A percentile compares a stretch with the other conserved stretches of the same genome.
Conservation (phyloP, 2,329 filamentous ascomycete species). For the Apiospora rasikravindrae region DNA sequence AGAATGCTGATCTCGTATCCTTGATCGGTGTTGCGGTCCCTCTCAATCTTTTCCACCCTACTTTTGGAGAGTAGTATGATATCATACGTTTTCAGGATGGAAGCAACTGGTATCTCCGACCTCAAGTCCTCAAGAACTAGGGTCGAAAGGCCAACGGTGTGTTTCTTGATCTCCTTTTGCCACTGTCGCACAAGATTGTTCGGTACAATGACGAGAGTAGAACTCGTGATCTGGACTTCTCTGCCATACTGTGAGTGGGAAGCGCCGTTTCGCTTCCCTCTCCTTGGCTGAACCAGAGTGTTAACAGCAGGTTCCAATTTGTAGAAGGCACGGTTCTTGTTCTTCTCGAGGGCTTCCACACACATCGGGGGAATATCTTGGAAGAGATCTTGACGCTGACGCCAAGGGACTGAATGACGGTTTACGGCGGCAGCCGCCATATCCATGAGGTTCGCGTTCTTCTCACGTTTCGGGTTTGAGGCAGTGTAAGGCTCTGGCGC, state of each 20-base stretch:
- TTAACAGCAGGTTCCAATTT: slow-evolving; percentile 50
- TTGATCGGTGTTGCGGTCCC: slow-evolving; percentile 43
- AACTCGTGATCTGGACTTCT: slow-evolving; percentile 67
- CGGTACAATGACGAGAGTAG: slow-evolving; percentile 81
- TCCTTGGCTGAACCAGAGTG: slow-evolving; percentile 48
- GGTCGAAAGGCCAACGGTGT: slow-evolving; percentile 70
- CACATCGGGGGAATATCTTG: slow-evolving; percentile 44
- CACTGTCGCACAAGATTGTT: slow-evolving; percentile 85
- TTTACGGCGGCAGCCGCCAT: slow-evolving; percentile 78
- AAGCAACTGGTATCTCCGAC: slow-evolving; percentile 59
- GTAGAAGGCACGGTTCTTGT: slow-evolving; percentile 63
- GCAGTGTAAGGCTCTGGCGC: slow-evolving; percentile 63
- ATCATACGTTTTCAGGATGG: slow-evolving; percentile 70
- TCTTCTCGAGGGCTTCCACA: slow-evolving; percentile 54
- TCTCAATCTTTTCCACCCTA: slow-evolving; percentile 69
- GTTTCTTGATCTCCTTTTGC: slow-evolving; percentile 79
- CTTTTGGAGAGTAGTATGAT: slow-evolving; percentile 78
- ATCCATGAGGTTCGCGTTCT: slow-evolving; percentile 60
- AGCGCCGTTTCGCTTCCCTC: slow-evolving; percentile 43
- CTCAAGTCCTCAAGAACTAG: slow-evolving; percentile 63
- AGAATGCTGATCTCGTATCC: slow-evolving; percentile 54
- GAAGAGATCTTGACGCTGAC: slow-evolving; percentile 61
- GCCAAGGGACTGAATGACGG: slow-evolving; percentile 73
- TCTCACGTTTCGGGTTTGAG: neutral
- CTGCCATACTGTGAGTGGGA: slow-evolving; percentile 40